Percentiles rank a stretch among this genome's conserved stretches.
These are phyloP conservation scores for Rhizomucor pusillus DNA, from an alignment of 371 early-diverging fungal genomes.

Conservation along the genomic window DNA sequence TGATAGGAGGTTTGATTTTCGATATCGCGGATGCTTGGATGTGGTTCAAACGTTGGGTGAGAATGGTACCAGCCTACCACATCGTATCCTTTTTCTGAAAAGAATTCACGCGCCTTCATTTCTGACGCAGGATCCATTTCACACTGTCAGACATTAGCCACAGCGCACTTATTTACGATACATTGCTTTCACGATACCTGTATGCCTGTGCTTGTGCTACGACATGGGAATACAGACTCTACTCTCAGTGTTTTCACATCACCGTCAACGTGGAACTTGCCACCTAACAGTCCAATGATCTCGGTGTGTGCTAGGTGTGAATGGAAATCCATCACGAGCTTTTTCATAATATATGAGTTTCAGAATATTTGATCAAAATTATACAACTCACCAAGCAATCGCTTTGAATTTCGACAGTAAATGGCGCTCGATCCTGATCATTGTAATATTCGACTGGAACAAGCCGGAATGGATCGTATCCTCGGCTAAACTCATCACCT, in stretches of 20 bases:
- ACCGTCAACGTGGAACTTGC: slow-evolving; percentile 47
- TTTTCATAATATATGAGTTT: background rate
- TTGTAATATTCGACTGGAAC: slow-evolving; percentile 58
- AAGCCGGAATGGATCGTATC: slow-evolving; percentile 69
- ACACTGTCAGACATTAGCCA: slow-evolving; percentile 17
- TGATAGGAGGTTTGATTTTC: slow-evolving; percentile 85
- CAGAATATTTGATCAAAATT: background rate
- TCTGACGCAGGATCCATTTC: slow-evolving; percentile 73
- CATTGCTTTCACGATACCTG: slow-evolving; percentile 41
- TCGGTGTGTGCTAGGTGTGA: slow-evolving; percentile 81
- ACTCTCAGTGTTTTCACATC: slow-evolving; percentile 44
- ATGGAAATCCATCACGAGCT: slow-evolving; percentile 87
- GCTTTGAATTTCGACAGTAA: slow-evolving; percentile 56
- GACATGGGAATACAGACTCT: slow-evolving; percentile 60
- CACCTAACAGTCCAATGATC: slow-evolving; percentile 85
- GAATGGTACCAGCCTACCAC: slow-evolving; percentile 95
- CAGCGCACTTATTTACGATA: background rate
- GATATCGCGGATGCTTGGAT: slow-evolving; percentile 81
- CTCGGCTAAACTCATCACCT: slow-evolving; percentile 42
- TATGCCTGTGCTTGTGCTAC: slow-evolving; percentile 60
- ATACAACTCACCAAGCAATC: slow-evolving; percentile 56
- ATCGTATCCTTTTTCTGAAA: slow-evolving; percentile 62
- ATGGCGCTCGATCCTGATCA: slow-evolving; percentile 53
- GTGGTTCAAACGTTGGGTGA: slow-evolving; percentile 84
- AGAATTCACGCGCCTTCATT: slow-evolving; percentile 69